Conservation (phyloP, 352 stramenopile species). For the Elongisporangium prolatum region DNA sequence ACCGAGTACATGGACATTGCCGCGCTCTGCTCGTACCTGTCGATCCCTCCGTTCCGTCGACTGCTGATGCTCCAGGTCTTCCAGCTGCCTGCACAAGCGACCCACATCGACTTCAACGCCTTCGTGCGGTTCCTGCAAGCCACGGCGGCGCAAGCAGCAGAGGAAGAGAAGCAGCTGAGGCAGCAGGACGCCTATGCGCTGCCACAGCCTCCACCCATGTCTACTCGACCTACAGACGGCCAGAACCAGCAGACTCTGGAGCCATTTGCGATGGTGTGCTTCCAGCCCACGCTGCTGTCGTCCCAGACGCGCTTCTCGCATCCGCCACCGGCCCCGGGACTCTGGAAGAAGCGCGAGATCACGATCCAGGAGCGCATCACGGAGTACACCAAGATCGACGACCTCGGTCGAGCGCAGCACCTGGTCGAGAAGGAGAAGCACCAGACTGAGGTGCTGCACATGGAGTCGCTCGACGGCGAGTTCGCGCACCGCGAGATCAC, state of each 20-base stretch:
- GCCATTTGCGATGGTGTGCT: slow-evolving; percentile 29
- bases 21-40: slow-evolving; percentile 63
- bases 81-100: slow-evolving; percentile 23
- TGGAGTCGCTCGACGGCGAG: slow-evolving; percentile 72
- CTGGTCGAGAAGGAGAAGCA: slow-evolving; percentile 83
- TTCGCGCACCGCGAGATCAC: slow-evolving; percentile 83
- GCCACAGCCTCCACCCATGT: slow-evolving; percentile 12
- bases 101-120: slow-evolving; percentile 37
- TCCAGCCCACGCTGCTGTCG: slow-evolving; percentile 35
- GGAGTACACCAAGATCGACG: slow-evolving; percentile 88
- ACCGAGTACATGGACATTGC: slow-evolving; percentile 45
- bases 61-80: slow-evolving; percentile 58
- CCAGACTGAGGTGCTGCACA: slow-evolving; percentile 82
- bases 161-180: slow-evolving; percentile 33
- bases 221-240: slow-evolving; percentile 1
- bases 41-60: slow-evolving; percentile 58
- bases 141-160: slow-evolving; percentile 36
- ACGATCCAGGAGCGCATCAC: slow-evolving; percentile 85
- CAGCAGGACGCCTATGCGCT: slow-evolving; percentile 8
- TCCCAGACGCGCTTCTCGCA: slow-evolving; percentile 28
- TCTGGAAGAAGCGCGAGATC: slow-evolving; percentile 87
- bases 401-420: slow-evolving; percentile 62
- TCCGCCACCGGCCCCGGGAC: slow-evolving; percentile 47
- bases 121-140: slow-evolving; percentile 73
- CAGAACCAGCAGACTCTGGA: slow-evolving; percentile 2